Base-by-base conservation (phyloP, 495 filamentous ascomycete species). In the Lophiotrema nucula region DNA sequence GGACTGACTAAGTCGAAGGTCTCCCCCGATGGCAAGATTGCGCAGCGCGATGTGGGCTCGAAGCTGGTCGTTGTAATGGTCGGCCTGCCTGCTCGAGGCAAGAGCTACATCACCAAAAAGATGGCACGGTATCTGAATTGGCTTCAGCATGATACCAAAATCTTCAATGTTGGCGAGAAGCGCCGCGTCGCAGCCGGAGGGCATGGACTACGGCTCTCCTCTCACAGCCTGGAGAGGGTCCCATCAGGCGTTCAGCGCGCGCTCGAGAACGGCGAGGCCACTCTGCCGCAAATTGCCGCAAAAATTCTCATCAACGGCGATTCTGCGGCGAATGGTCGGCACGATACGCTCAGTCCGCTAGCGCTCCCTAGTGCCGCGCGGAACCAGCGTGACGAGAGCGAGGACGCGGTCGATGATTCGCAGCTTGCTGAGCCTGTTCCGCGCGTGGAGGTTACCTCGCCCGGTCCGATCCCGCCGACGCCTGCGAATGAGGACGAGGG, bases 1-100 rank as follows among this genome's bases (percentile, higher is more conserved):
- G 79, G 87, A 37, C 81, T 98, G 78, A 98, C 93, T 33, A 88
- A 88, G 67, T 96, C 92, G 35, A 89, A 87, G 68, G 89, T 92
- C 18, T 97, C 93, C 8, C 93, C 93, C 12, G 93, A 98, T 70
- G 93, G 93, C 53, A 82, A 86, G 47, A 98, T 98, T 58, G 84
- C 93, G 54, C 84, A 91, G 62, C 79, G 91, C 55, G 93, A 98
- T 78, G 84, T 98, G 45, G 93, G 90, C 21, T 84, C 92, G 16
- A 98, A 98, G 77, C 77, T 97, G 63, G 91, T 97, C 65, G 93
- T 98, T 67, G 86, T 97, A 66, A 98, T 98, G 93, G 93, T 98
- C 45, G 93, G 93, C 56, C 78, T 98, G 47, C 93, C 93, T 0
- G 93, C 93, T 0, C 77, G 93, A 58, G 93, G 93, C 50, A 98